Evolutionary conservation across 2,329 filamentous ascomycete species (phyloP).

Genomic region (Epichloe festucae): DNA sequence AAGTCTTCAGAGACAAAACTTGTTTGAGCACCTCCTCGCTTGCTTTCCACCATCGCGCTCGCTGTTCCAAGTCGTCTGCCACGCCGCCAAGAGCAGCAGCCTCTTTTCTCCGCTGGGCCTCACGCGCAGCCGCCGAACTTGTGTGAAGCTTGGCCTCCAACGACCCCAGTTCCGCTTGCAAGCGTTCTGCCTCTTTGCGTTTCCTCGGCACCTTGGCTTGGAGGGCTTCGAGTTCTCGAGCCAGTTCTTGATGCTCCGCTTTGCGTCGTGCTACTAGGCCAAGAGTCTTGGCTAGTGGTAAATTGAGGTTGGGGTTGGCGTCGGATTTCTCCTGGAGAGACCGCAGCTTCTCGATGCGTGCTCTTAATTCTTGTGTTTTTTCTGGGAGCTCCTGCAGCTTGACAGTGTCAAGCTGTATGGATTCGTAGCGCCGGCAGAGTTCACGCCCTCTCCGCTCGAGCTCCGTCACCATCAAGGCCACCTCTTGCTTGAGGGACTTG

Average conservation of each 20-base stretch:
- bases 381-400: slow-evolving; percentile 38
- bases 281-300: slow-evolving; percentile 45
- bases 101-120: slow-evolving; percentile 57
- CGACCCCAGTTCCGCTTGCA: slow-evolving; percentile 55
- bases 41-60: slow-evolving; percentile 61
- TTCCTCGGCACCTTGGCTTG: slow-evolving; percentile 51
- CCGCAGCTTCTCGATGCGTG: slow-evolving; percentile 32
- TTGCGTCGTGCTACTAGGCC: slow-evolving; percentile 38
- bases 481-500: slow-evolving; percentile 68
- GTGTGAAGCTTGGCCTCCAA: slow-evolving; percentile 55
- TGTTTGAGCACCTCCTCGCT: slow-evolving; percentile 51
- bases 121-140: slow-evolving; percentile 53
- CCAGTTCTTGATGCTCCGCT: slow-evolving; percentile 40
- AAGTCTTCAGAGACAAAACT: slow-evolving; percentile 43
- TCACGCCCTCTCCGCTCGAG: slow-evolving; percentile 53
- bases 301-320: slow-evolving; percentile 32
- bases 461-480: slow-evolving; percentile 57
- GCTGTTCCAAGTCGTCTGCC: slow-evolving; percentile 62
- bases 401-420: slow-evolving; percentile 33
- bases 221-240: slow-evolving; percentile 50
- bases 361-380: slow-evolving; percentile 35
- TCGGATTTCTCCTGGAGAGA: slow-evolving; percentile 22
- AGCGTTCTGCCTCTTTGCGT: slow-evolving; percentile 50
- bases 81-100: slow-evolving; percentile 52
- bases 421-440: slow-evolving; percentile 41